Conservation (phyloP, 352 stramenopile species). For the Blastocystis sp. region DNA sequence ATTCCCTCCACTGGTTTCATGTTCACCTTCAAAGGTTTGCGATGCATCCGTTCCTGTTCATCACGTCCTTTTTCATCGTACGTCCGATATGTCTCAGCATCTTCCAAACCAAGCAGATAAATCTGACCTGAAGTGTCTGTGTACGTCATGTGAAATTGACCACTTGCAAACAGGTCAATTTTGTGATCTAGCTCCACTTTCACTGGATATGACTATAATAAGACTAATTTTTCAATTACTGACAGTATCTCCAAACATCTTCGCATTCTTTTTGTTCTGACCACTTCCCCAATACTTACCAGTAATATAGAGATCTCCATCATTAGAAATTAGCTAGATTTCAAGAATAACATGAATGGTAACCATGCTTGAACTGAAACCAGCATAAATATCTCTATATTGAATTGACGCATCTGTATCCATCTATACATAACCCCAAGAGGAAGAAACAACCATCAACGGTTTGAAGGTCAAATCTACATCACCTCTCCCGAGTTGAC, state of each 20-base stretch:
- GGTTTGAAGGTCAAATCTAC: constrained; percentile 65
- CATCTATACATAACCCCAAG: not conserved
- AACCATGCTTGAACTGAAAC: constrained; percentile 47
- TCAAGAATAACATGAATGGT: not conserved
- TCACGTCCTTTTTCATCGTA: constrained; percentile 8
- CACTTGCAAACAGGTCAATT: constrained; percentile 54
- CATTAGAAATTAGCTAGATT: constrained; percentile 48
- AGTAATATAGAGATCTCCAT: constrained; percentile 40
- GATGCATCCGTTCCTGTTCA: constrained; percentile 62
- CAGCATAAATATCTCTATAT: constrained; percentile 49
- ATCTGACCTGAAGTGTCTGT: constrained; percentile 24
- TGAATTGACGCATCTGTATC: constrained; percentile 24
- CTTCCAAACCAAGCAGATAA: constrained; percentile 55
- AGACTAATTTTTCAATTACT: not conserved
- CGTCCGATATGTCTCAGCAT: constrained; percentile 5
- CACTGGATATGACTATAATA: not conserved
- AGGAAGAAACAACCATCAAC: not conserved
- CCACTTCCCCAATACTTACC: constrained; percentile 62
- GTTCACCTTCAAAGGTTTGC: constrained; percentile 12
- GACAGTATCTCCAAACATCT: constrained; percentile 61
- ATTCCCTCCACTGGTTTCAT: constrained; percentile 14
- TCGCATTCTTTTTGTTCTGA: constrained; percentile 49
- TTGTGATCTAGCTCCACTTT: constrained; percentile 17
- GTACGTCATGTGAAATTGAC: constrained; percentile 66
- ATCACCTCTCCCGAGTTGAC: constrained; percentile 38